Percentiles rank a stretch among this genome's conserved stretches.
These are phyloP conservation scores for Tricholoma furcatifolium DNA, from an alignment of 768 basidiomycete genomes.

Conservation along the genomic window DNA sequence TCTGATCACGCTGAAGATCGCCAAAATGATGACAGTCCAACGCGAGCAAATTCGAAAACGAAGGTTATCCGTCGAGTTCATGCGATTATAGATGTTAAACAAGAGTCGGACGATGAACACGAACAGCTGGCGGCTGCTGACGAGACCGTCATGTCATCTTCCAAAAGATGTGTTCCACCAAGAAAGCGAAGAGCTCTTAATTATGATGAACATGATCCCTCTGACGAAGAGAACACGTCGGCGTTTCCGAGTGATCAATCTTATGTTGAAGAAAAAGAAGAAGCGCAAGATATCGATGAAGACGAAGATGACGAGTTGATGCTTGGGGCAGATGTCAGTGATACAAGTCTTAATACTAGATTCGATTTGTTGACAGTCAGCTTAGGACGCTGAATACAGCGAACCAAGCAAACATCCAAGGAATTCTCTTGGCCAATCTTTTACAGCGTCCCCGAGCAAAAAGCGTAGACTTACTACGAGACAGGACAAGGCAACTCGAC, in stretches of 20 bases:
- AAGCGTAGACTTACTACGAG: constrained; percentile 29
- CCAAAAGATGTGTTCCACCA: not conserved
- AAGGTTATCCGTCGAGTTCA: constrained; percentile 64
- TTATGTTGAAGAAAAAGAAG: constrained; percentile 29
- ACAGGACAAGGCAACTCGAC: constrained; percentile 11
- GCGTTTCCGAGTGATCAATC: constrained; percentile 7
- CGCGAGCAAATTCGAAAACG: constrained; percentile 17
- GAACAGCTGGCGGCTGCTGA: constrained; percentile 1
- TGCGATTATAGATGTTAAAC: constrained; percentile 64
- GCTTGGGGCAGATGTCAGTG: constrained; percentile 56
- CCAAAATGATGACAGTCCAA: constrained; percentile 7
- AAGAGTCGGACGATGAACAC: constrained; percentile 38
- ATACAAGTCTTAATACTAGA: not conserved
- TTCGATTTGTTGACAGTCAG: not conserved
- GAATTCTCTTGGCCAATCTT: constrained; percentile 10
- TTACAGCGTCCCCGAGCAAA: constrained; percentile 28
- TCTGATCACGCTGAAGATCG: not conserved
- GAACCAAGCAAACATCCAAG: constrained; percentile 18
- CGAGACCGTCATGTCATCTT: not conserved
- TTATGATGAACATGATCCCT: constrained; percentile 5
- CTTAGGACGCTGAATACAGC: constrained; percentile 37
- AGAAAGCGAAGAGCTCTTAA: constrained; percentile 12
- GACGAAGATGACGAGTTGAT: constrained; percentile 61
- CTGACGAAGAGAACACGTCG: constrained; percentile 6
- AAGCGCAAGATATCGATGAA: constrained; percentile 30